Conservation (phyloP, 148 eudicot genomes). For the Rhododendron simsii region DNA sequence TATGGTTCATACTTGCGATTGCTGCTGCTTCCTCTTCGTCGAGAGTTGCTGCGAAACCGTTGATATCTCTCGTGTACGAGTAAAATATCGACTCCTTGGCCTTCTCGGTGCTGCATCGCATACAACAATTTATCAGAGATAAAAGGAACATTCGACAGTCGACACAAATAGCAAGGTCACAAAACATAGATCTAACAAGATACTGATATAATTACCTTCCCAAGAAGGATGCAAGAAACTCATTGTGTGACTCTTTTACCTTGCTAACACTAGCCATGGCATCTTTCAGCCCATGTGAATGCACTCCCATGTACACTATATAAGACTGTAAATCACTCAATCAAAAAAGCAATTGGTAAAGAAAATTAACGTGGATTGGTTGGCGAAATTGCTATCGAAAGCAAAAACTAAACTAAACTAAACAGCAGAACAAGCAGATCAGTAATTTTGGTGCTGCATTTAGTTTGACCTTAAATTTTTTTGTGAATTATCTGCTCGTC, state of each 20-base stretch:
- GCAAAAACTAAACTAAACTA: neutral
- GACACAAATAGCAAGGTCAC: too few relatives aligned
- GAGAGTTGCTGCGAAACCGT: constrained; percentile 60
- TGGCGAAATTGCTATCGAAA: neutral
- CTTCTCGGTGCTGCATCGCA: constrained; percentile 33
- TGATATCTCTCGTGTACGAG: constrained; percentile 51
- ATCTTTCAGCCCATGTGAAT: constrained; percentile 35
- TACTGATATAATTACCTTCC: constrained; percentile 41
- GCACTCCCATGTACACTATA: constrained; percentile 67
- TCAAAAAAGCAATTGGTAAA: neutral
- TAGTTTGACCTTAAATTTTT: neutral
- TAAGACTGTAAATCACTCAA: constrained; percentile 31
- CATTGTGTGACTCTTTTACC: constrained; percentile 39
- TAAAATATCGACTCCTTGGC: constrained; percentile 53
- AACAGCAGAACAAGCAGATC: neutral
- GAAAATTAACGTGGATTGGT: neutral
- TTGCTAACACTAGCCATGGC: constrained; percentile 23
- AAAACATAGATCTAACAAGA: neutral
- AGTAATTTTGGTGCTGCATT: neutral
- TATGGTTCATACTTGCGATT: constrained; percentile 41
- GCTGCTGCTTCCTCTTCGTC: constrained; percentile 51
- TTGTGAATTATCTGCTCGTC: neutral
- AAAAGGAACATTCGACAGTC: neutral
- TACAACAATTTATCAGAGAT: neutral
- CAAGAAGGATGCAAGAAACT: constrained; percentile 47